Evolutionary conservation across 148 eudicot species (phyloP).

Genomic region (Pharnaceum exiguum): DNA sequence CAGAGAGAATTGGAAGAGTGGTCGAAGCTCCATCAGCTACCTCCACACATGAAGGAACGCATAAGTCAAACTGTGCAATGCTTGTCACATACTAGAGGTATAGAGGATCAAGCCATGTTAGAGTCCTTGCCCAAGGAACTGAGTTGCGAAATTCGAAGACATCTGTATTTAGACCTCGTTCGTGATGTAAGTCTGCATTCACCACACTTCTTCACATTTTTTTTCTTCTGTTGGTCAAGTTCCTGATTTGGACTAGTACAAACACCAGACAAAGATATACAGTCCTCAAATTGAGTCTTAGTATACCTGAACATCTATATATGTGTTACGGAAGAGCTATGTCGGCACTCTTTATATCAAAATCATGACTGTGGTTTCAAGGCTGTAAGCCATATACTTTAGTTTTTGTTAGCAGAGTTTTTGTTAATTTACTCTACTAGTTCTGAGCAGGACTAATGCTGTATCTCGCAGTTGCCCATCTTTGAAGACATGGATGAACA

Average conservation of each 20-base stretch:
- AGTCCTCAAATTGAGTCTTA: no score
- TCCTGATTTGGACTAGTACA: neutral
- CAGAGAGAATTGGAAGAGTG: constrained; percentile 7
- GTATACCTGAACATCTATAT: no score
- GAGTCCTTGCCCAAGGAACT: neutral
- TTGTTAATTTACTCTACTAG: no score
- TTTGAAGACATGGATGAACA: neutral
- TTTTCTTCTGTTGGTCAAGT: neutral
- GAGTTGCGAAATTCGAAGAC: neutral
- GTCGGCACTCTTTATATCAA: no score
- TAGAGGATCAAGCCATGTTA: neutral
- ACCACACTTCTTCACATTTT: neutral
- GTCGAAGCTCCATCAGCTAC: neutral
- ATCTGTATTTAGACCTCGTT: neutral
- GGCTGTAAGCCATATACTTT: no score
- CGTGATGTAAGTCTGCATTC: neutral
- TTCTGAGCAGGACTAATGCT: neutral
- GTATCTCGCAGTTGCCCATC: neutral
- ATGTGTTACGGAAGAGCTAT: no score
- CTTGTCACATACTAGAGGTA: neutral
- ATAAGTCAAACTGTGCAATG: neutral
- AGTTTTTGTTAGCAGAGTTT: no score
- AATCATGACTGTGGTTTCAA: no score
- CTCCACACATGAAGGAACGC: neutral
- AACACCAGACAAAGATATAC: no score